A percentile compares a stretch with the other conserved stretches of the same genome.
phyloP scores from a whole-genome alignment of 805 yeast genomes.

The Komagataella phaffii region DNA sequence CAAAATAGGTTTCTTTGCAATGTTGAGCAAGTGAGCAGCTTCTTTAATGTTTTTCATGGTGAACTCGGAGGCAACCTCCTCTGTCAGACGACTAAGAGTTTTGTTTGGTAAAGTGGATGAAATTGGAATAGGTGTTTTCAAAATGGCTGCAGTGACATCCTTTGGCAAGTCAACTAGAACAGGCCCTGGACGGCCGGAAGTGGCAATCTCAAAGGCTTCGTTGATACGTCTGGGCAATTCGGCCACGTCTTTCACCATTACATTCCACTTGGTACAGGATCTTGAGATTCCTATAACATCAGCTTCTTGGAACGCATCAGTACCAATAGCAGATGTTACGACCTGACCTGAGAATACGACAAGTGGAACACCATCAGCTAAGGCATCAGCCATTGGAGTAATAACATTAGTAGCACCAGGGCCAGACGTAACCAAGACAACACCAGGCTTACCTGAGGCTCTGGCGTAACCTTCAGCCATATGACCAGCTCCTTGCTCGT shows the following conservation, averaged over 20 bases:
- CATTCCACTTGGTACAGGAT: conserved; percentile 98
- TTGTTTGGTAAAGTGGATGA: conserved; percentile 63
- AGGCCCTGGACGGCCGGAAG: conserved; percentile 95
- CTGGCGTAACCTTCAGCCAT: conserved; percentile 99
- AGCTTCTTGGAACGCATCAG: conserved; percentile 99
- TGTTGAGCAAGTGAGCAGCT: conserved; percentile 67
- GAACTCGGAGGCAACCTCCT: conserved; percentile 58
- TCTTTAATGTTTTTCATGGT: conserved; percentile 61
- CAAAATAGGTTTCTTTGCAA: conserved; percentile 77
- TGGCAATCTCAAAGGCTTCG: conserved; percentile 96
- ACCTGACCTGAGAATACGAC: conserved; percentile 98
- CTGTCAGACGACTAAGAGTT: conserved; percentile 59
- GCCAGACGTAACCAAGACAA: conserved; percentile 95
- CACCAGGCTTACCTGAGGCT: conserved; percentile 93
- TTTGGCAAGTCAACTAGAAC: conserved; percentile 95
- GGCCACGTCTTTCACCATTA: conserved; percentile 90
- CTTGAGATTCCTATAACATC: conserved; percentile 95
- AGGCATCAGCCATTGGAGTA: conserved; percentile 97
- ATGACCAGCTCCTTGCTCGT: conserved; percentile 99
- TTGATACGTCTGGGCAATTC: conserved; percentile 92
- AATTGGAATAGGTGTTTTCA: conserved; percentile 77
- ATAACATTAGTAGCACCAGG: conserved; percentile 98
- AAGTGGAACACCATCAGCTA: conserved; percentile 94
- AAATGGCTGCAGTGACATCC: conserved; percentile 90
- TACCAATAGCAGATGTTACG: conserved; percentile 89